Evolutionary conservation across 2,329 filamentous ascomycete genomes (phyloP), one percentile per base, ranked within the genome.

Genomic region (Sporothrix dimorphospora): DNA sequence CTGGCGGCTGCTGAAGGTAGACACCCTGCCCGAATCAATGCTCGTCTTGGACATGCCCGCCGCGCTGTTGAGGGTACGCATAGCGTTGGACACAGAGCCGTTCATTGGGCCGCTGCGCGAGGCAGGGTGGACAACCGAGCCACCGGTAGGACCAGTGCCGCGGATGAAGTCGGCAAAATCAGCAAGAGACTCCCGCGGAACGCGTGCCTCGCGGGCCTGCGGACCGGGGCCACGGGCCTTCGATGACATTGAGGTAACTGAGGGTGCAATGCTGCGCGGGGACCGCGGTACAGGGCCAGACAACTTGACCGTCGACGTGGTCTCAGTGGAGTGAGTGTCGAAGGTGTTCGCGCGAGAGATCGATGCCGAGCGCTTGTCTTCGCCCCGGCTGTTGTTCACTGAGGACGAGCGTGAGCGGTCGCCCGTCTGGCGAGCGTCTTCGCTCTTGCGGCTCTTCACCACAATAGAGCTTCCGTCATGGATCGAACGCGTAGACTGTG

Each of bases 101-200:
- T 73, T 55, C 51, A 74, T 71, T 4, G 65, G 34, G 16, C 47
- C 70, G 24, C 4, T 63, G 21, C 49, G 57, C 34, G 42, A 45
- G 9, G 49, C 38, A 19, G 67, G 51, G 8, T 55, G 45, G 1
- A 21, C 63, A 19, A 24, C 30, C 45, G 75, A 38, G 55, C 71
- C 66, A 49, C 82, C 83, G n/a, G 85, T 79, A 19, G 95, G 92
- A 1, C 93, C 94, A 40, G 94, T 97, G 0, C 92, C 92, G 73
- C 93, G 91, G 77, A 97, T 93, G 79, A 97, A 98, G 73, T 97
- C 92, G 27, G 94, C 92, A 82, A 98, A 93, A 77, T 97, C 94
- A 61, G 90, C 86, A 9, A 91, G 88, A 0, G 93, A 93, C 74
- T 94, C 92, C 5, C 86, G 85, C 11, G 89, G 86, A 9, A 92